Conservation (phyloP, 805 yeast genomes). For the Wickerhamomyces bisporus region DNA sequence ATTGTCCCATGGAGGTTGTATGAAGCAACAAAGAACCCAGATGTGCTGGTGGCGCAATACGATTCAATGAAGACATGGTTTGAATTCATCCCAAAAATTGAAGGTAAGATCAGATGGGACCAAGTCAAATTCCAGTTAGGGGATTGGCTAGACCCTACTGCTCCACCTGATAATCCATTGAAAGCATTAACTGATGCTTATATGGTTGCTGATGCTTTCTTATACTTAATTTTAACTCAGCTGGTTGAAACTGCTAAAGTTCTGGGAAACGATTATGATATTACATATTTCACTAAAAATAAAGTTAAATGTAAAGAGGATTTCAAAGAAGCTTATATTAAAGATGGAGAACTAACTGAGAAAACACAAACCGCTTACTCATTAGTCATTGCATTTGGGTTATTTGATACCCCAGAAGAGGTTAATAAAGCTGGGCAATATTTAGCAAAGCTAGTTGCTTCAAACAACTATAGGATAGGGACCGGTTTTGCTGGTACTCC, state of each 20-base stretch:
- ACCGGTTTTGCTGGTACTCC: conserved; percentile 20
- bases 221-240: conserved; percentile 11
- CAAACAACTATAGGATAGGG: conserved; percentile 13
- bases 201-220: conserved; percentile 17
- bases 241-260: conserved; percentile 7
- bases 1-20: conserved; percentile 15
- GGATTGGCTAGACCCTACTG: conserved; percentile 18
- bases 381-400: conserved; percentile 10
- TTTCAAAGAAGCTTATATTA: conserved; percentile 10
- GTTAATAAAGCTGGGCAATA: conserved; percentile 9
- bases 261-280: conserved; percentile 4
- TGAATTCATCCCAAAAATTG: conserved; percentile 13
- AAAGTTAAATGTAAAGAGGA: conserved; percentile 8
- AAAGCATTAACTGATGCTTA: conserved; percentile 14
- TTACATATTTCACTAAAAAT: conserved; percentile 3
- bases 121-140: conserved; percentile 11
- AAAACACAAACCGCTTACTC: conserved; percentile 16
- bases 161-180: conserved; percentile 16
- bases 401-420: conserved; percentile 6
- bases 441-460: conserved; percentile 4
- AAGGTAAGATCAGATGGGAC: conserved; percentile 14
- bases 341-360: conserved; percentile 7
- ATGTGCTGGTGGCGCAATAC: conserved; percentile 11
- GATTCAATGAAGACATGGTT: conserved; percentile 17
- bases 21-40: conserved; percentile 9